Evolutionary conservation across 495 filamentous ascomycete genomes (phyloP), one percentile per base, ranked within the genome.

Genomic region (Friedmanniomyces simplex): DNA sequence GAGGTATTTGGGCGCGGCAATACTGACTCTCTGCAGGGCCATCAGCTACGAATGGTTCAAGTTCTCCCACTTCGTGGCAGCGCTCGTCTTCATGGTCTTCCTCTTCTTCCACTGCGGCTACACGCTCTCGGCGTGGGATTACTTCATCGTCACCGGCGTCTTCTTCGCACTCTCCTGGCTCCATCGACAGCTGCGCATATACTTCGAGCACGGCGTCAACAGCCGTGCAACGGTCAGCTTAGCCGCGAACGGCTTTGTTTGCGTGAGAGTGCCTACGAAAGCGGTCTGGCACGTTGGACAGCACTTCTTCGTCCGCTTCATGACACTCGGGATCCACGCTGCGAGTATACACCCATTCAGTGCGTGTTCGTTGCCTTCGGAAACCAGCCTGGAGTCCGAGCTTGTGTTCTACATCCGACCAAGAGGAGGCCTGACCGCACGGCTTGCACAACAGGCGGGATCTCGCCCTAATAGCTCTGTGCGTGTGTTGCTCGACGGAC

Each of bases 21-120:
- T n/a, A n/a, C n/a, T n/a, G n/a, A n/a, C n/a, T n/a, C n/a, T n/a
- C n/a, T n/a, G 18, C 43, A 47, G 43, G 8, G 18, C 13, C 21
- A n/a, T 47, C 14, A 21, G 11, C 64, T 83, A 82, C 64, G 79
- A 82, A 60, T 77, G 80, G 62, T 82, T 83, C 73, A 82, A 82
- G 62, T 65, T 67, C 8, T 75, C 74, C 0, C 80, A 83, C 56
- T 74, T 74, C 49, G 41, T 79, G 46, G 76, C 74, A 46, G 76
- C 74, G 0, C 48, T 76, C 18, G 53, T 81, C 1, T 83, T 81
- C 57, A 67, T 78, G 4, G 54, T 82, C 13, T 78, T 79, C 64
- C 76, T 82, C 61, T 81, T 81, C 66, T 69, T 78, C 20, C 79
- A 84, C 63, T 83, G 80, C 59, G 76, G 80, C 63, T 80, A 74